Base-by-base conservation (phyloP, 2,329 filamentous ascomycete species). In the Scleromitrula shiraiana region DNA sequence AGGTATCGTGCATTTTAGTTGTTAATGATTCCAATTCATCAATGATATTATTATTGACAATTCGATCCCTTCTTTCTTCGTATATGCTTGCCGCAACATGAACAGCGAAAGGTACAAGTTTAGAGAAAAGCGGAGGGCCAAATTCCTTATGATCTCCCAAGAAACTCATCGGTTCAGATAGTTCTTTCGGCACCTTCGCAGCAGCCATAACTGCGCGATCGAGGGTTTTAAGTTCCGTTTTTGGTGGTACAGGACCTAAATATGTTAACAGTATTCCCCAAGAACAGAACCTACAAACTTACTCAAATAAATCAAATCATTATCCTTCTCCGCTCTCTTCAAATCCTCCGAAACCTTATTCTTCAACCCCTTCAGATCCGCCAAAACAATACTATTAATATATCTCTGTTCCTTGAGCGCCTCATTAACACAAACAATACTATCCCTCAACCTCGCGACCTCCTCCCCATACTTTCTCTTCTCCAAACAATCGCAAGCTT, bases 71-170 rank as follows among this genome's bases (percentile, higher is more conserved):
- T 12, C 90, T 79, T 62, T 97, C 90, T 47, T 89, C 89, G 62
- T 98, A 98, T 27, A 97, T 95, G 40, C 88, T 95, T 1, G 90
- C 88, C 7, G 93, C 93, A 41, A 97, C 78, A 61, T 98, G 93
- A 0, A 97, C 93, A 0, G 90, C 89, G 64, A 96, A 97, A 0
- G 93, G 93, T 0, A 98, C 93, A 2, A 98, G 75, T 59, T 91
- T 93, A 2, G 86, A 80, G 64, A 98, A 97, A 0, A 98, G 69
- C 0, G 89, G 86, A 19, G 82, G 82, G 0, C 93, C 91, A 59
- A 96, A 85, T 50, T 90, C 83, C 12, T 80, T 80, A 37, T 83
- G 77, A 10, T 93, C 85, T 2, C 89, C 88, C 4, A 98, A 74
- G 64, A 86, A 82, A 1, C 87, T 81, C 46, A 86, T 80, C 0